Evolutionary conservation across 2,329 filamentous ascomycete species (phyloP), one percentile per base, ranked within the genome.

Genomic region (Geoglossum cookeanum): DNA sequence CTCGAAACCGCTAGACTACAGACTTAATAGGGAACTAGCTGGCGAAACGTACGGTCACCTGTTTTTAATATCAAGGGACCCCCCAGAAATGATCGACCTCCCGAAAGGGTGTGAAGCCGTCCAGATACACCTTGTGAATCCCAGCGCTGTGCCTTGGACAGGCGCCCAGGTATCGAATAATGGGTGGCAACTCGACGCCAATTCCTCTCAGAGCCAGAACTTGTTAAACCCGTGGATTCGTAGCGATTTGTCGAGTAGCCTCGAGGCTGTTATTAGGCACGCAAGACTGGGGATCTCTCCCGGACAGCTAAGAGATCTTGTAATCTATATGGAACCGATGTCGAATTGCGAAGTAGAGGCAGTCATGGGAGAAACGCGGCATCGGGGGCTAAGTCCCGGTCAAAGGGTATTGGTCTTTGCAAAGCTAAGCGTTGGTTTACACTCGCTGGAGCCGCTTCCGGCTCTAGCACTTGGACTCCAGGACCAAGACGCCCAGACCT

Each of bases 41-140:
- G 30, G 30, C 17, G 33, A 53, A 53, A 35, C 17, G 22, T 53
- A 35, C 22, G 32, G 49, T 4, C 49, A 53, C 30, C 30, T 53
- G 15, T 53, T 53, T 22, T 32, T 53, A 6, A 33, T 53, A 15
- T 37, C 49, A 13, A 32, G 37, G 8, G 7, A 35, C 13, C 29
- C 49, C 3, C 49, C 30, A 7, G 5, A 35, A 17, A 35, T 37
- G 3, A 53, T 33, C 7, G n/a, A 35, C 15, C 49, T 53, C 3
- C 49, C 47, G 11, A 29, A 33, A 6, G 39, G 22, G 47, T 48
- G 8, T 29, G 54, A 56, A 11, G 45, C 35, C 27, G 27, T 57
- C 29, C 55, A 57, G 35, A 27, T 57, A 29, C 55, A 57, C 47
- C 4, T 52, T 29, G 33, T 57, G 44, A 57, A 57, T 42, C 45